Conservation (phyloP, 805 yeast genomes). For the Starmerella apis region DNA sequence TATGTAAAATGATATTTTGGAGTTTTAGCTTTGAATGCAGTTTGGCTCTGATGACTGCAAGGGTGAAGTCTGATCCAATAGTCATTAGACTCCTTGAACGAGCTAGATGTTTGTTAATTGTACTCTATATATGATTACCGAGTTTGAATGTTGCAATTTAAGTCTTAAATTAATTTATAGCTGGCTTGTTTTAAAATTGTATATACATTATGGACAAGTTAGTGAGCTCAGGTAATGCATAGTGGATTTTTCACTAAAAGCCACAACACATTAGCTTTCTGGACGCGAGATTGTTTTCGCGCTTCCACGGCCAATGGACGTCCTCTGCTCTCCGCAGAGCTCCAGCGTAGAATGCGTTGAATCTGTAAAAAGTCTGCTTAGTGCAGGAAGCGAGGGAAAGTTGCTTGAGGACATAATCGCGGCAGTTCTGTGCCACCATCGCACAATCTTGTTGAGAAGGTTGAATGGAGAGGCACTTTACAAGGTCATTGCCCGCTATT, state of each 20-base stretch:
- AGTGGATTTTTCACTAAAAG: conserved; percentile 8
- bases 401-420: neutral
- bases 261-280: neutral
- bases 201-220: no score
- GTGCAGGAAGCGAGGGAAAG: neutral
- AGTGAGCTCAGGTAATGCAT: neutral
- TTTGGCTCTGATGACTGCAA: no score
- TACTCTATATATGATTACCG: no score
- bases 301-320: conserved; percentile 2
- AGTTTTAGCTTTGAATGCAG: no score
- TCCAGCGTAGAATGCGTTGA: conserved; percentile 8
- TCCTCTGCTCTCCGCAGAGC: conserved; percentile 3
- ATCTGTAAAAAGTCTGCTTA: neutral
- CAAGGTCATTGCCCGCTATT: conserved; percentile 8
- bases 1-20: no score
- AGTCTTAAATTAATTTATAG: no score
- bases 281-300: conserved; percentile 2
- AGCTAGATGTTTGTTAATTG: no score
- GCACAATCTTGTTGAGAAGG: conserved; percentile 2
- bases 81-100: no score
- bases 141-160: no score
- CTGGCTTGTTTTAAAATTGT: no score
- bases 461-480: conserved; percentile 15
- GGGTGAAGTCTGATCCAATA: no score
- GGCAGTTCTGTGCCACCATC: conserved; percentile 2